Conservation (phyloP, 2,329 filamentous ascomycete genomes). For the Blastomyces percursus region DNA sequence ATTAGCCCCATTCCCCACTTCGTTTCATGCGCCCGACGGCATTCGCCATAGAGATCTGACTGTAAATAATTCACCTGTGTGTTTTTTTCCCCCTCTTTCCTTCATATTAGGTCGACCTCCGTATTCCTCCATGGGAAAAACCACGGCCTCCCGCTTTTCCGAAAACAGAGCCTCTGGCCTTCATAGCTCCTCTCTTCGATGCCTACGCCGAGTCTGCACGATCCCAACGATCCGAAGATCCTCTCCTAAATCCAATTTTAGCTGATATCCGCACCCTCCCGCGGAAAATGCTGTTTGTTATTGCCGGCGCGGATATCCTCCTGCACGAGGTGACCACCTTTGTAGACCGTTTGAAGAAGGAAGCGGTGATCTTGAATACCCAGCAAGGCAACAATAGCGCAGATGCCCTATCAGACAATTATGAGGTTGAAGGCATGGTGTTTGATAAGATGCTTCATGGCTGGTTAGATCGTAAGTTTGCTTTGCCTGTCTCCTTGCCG, state of each 20-base stretch:
- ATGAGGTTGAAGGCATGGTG: constrained; percentile 18
- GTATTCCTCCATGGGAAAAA: constrained; percentile 33
- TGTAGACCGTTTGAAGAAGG: constrained; percentile 25
- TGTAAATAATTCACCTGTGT: background rate
- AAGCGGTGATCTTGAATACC: constrained; percentile 13
- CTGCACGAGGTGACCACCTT: constrained; percentile 33
- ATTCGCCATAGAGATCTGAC: background rate
- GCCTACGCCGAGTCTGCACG: constrained; percentile 30
- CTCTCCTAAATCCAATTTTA: constrained; percentile 31
- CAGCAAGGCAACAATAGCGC: background rate
- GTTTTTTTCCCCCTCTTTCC: background rate
- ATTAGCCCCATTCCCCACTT: no score
- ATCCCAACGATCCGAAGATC: constrained; percentile 20
- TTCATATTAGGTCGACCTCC: constrained; percentile 27
- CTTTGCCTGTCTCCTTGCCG: background rate
- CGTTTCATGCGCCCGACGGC: no score
- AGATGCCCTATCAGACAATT: constrained; percentile 11
- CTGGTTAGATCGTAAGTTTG: constrained; percentile 19
- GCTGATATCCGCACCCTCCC: constrained; percentile 28
- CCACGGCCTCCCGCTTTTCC: constrained; percentile 27
- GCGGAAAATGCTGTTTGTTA: constrained; percentile 30
- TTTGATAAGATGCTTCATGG: constrained; percentile 24
- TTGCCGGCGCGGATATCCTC: constrained; percentile 35
- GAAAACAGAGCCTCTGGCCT: constrained; percentile 28
- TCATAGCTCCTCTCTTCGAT: constrained; percentile 36